phyloP scores from a whole-genome alignment of 2,329 filamentous ascomycete species.

The Pseudocercospora pini-densiflorae region DNA sequence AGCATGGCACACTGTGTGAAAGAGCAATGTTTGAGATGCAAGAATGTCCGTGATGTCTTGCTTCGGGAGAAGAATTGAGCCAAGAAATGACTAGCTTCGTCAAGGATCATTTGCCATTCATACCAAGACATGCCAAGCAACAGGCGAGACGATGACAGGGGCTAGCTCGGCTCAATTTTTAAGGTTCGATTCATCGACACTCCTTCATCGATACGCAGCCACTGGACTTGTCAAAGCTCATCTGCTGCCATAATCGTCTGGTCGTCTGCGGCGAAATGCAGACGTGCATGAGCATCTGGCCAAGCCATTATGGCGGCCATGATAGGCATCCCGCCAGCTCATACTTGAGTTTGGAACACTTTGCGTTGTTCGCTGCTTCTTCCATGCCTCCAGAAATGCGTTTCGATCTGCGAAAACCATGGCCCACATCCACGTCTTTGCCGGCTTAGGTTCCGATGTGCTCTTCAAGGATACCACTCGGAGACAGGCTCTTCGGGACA shows the following conservation, averaged over 20 bases:
- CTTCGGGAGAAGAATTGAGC: background rate
- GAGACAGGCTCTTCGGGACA: conserved; percentile 7
- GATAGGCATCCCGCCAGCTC: background rate
- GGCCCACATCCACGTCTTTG: conserved; percentile 15
- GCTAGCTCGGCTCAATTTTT: too few relatives aligned
- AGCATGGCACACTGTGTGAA: too few relatives aligned
- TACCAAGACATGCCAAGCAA: background rate
- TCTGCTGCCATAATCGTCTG: background rate
- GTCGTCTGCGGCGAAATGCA: background rate
- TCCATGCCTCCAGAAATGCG: background rate
- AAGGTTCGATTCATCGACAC: background rate
- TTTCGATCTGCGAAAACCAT: conserved; percentile 7
- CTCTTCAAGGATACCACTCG: conserved; percentile 16
- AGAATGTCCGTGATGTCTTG: too few relatives aligned
- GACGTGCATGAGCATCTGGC: background rate
- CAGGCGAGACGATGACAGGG: too few relatives aligned
- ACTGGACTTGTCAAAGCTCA: background rate
- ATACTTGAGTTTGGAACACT: background rate
- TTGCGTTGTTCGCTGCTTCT: background rate
- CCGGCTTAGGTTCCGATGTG: conserved; percentile 20
- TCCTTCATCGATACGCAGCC: background rate
- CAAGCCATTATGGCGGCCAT: background rate
- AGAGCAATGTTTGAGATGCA: too few relatives aligned
- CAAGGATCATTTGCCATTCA: background rate
- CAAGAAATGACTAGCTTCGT: too few relatives aligned